Evolutionary conservation across 1,284 basidiomycete genomes (phyloP), one percentile per base, ranked within the genome.

Genomic region (Trametes sp.): DNA sequence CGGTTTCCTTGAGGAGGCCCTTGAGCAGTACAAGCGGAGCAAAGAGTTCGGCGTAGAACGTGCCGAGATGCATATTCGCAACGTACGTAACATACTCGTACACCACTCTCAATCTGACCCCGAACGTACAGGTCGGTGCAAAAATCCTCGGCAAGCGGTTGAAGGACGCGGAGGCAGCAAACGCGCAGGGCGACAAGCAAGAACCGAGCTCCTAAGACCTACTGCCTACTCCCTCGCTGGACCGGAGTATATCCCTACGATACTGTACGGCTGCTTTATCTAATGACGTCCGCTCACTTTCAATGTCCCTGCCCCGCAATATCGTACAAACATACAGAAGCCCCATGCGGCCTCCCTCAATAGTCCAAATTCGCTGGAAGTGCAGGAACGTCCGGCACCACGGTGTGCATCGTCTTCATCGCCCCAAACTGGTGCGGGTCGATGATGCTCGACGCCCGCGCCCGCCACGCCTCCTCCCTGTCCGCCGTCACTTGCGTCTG

Each of bases 21-120:
- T 95, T 61, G 82, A 83, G 69, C 85, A 93, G 73, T 96, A 96
- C 80, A 88, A 92, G 76, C 85, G 86, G 64, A 92, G 92, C 70
- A 84, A 89, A 71, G 84, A 90, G 51, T 84, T 83, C 68, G 94
- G 94, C n/a, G 88, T 96, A 53, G 92, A 94, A 70, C 87, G 92
- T 54, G 94, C 94, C 36, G 86, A 87, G n/a, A 82, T 94, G 73
- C 92, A 96, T 74, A 90, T 95, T 62, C 86, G 93, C 67, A 95
- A 95, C 77, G 92, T 93, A 70, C 66, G 86, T 75, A 14, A 41
- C 36, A 33, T 62, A 42, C 65, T 29, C 59, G 42, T 58, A 24
- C 51, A 62, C 41, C 38, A 4, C 36, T 63, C 42, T 57, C 51
- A 31, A 46, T 45, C 61, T 54, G 35, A 64, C 55, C 54, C 42